A percentile compares a stretch with the other conserved stretches of the same genome.
phyloP scores from a whole-genome alignment of 192 early-diverging fungal genomes.

The Podila epicladia region DNA sequence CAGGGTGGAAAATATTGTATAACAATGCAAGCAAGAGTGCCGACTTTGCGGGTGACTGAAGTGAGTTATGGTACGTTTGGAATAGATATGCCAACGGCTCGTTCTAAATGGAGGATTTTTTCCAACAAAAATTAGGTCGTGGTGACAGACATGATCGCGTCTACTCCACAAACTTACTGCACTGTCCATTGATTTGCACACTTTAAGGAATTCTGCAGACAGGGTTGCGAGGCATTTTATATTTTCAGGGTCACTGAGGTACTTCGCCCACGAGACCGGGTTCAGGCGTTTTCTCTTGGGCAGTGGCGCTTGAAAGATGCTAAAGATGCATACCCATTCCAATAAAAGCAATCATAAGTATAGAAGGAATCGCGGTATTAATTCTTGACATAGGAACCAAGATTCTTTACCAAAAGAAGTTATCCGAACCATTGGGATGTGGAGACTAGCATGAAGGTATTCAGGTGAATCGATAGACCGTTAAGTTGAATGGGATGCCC shows the following conservation, averaged over 20 bases:
- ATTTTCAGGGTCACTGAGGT: constrained; percentile 37
- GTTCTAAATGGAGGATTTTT: constrained; percentile 13
- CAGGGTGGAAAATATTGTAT: constrained; percentile 49
- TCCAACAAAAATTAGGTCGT: not conserved
- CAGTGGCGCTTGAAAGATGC: constrained; percentile 33
- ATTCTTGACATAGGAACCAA: not conserved
- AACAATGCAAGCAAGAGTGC: constrained; percentile 31
- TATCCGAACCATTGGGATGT: constrained; percentile 6
- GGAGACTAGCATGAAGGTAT: constrained; percentile 1
- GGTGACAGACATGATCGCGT: too few relatives aligned
- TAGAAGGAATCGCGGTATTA: not conserved
- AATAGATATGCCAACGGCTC: constrained; percentile 29
- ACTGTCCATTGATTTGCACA: constrained; percentile 37
- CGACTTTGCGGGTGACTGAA: constrained; percentile 32
- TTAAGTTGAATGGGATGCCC: not conserved
- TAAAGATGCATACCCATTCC: not conserved
- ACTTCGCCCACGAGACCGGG: constrained; percentile 30
- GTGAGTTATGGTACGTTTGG: constrained; percentile 27
- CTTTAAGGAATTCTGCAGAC: constrained; percentile 43
- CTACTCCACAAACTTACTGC: constrained; percentile 7
- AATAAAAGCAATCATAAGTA: not conserved
- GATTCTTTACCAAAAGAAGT: constrained; percentile 30
- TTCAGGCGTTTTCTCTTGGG: constrained; percentile 35
- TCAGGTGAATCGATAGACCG: not conserved
- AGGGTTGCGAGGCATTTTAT: constrained; percentile 24